phyloP scores from a whole-genome alignment of 768 basidiomycete species.

The Rhodosporidiobolus sp. region DNA sequence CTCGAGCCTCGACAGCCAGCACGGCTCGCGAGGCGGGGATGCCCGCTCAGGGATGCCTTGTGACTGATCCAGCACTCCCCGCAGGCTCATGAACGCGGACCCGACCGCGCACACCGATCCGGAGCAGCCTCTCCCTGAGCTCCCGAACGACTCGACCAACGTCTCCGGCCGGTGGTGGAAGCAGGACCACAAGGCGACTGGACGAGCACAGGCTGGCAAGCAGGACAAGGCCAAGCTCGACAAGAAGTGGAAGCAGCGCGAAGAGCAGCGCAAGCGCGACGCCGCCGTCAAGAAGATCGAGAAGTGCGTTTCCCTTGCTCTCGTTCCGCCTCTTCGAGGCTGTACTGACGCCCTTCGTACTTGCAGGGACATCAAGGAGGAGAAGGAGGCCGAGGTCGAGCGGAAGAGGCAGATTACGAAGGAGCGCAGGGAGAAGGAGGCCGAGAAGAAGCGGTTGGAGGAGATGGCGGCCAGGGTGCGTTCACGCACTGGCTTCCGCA shows the following conservation, averaged over 20 bases:
- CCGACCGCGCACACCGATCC: not conserved
- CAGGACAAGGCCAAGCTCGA: conserved; percentile 10
- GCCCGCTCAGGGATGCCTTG: no score
- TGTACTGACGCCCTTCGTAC: not conserved
- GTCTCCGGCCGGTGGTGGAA: conserved; percentile 38
- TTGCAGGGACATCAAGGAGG: conserved; percentile 41
- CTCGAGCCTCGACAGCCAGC: not conserved
- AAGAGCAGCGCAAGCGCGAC: conserved; percentile 32
- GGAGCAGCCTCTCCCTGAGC: conserved; percentile 1
- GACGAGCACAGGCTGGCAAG: conserved; percentile 25
- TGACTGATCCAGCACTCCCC: not conserved
- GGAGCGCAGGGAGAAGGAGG: conserved; percentile 36
- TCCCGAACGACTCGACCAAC: conserved; percentile 9
- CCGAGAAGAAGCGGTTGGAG: conserved; percentile 41
- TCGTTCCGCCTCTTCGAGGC: not conserved
- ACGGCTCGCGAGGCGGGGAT: no score
- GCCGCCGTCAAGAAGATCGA: conserved; percentile 42
- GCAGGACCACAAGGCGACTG: conserved; percentile 26
- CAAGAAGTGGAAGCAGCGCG: conserved; percentile 34
- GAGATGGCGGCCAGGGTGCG: conserved; percentile 40
- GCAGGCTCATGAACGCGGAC: conserved; percentile 15
- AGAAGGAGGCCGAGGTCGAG: conserved; percentile 36
- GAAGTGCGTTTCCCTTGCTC: conserved; percentile 16
- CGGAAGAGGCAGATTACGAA: conserved; percentile 29
- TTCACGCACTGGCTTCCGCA: not conserved